Conservation (phyloP, 2,329 filamentous ascomycete species). For the Sporothrix pseudoabietina region DNA sequence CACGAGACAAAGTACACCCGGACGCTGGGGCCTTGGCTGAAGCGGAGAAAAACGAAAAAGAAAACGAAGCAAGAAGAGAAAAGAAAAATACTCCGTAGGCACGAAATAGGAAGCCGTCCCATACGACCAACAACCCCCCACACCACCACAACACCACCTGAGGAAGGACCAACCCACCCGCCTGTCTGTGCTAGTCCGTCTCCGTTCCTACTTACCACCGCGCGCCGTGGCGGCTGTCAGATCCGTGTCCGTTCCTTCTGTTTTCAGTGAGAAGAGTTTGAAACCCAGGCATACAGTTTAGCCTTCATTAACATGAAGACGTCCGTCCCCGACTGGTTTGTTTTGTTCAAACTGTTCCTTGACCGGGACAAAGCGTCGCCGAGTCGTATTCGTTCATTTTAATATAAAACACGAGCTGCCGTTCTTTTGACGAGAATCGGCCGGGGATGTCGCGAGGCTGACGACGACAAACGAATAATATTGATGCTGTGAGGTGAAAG, state of each 20-base stretch:
- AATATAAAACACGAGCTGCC: neutral
- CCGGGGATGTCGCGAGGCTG: constrained; percentile 1
- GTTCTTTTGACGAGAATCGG: neutral
- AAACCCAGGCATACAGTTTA: too few relatives aligned
- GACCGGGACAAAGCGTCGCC: neutral
- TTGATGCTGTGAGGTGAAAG: neutral
- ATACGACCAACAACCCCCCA: neutral
- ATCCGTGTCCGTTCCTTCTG: constrained; percentile 8
- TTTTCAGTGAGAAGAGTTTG: neutral
- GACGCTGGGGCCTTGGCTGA: neutral
- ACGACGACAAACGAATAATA: neutral
- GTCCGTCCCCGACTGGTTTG: neutral
- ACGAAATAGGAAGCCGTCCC: neutral
- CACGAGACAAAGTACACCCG: neutral
- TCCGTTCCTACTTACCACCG: neutral
- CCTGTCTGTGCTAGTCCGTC: neutral
- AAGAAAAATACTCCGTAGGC: neutral
- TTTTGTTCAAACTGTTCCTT: constrained; percentile 6
- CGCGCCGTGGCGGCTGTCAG: constrained; percentile 2
- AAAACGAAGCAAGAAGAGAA: neutral
- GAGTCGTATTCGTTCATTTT: neutral
- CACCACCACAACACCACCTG: neutral
- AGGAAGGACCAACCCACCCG: neutral
- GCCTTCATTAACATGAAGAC: neutral
- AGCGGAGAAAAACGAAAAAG: constrained; percentile 14